Percentiles rank a stretch among this genome's conserved stretches.
Evolutionary conservation across 805 yeast genomes (phyloP).

Genomic region (Candida pseudofarinosa): DNA sequence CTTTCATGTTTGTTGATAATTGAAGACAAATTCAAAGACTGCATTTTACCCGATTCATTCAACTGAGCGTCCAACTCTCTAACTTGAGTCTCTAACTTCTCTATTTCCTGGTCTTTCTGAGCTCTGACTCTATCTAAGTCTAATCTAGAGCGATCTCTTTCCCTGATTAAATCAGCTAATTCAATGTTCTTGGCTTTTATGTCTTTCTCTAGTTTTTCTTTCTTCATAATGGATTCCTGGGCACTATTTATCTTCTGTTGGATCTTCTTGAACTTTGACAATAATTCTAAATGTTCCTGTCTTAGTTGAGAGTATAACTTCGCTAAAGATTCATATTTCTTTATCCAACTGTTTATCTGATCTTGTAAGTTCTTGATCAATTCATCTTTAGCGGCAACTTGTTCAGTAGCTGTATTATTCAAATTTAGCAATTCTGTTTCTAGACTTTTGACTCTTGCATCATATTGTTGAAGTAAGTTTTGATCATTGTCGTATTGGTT

Average conservation of each 20-base stretch:
- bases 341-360: slow-evolving; percentile 74
- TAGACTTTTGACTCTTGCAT: slow-evolving; percentile 73
- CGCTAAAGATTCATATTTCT: slow-evolving; percentile 85
- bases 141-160: slow-evolving; percentile 82
- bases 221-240: slow-evolving; percentile 81
- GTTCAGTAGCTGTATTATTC: slow-evolving; percentile 64
- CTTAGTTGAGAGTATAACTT: slow-evolving; percentile 86
- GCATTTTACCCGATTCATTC: slow-evolving; percentile 56
- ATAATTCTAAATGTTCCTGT: slow-evolving; percentile 80
- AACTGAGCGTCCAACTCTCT: slow-evolving; percentile 57
- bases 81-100: slow-evolving; percentile 58
- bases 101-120: slow-evolving; percentile 60
- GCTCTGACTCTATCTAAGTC: slow-evolving; percentile 72
- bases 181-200: slow-evolving; percentile 82
- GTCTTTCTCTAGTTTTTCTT: slow-evolving; percentile 79
- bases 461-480: slow-evolving; percentile 79
- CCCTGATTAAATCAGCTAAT: slow-evolving; percentile 82
- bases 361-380: slow-evolving; percentile 63
- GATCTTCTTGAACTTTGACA: slow-evolving; percentile 72
- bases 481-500: slow-evolving; percentile 88
- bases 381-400: slow-evolving; percentile 72
- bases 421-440: slow-evolving; percentile 67
- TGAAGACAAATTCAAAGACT: slow-evolving; percentile 58
- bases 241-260: slow-evolving; percentile 87
- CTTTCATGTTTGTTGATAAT: slow-evolving; percentile 58